Base-by-base conservation (phyloP, 257 asterid species). In the Solanum bulbocastanum region DNA sequence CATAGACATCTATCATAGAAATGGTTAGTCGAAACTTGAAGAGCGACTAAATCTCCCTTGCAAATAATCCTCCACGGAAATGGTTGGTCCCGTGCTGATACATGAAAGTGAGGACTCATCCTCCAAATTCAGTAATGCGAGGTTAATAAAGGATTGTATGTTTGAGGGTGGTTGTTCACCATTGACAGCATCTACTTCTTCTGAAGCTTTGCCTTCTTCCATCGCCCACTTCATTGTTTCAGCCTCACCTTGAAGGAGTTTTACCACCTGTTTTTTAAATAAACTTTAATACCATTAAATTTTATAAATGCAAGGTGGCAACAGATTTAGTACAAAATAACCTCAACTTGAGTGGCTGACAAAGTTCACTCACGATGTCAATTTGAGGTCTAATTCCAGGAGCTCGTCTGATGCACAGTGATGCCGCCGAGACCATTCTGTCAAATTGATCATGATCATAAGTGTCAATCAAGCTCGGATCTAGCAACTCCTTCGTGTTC, bases 41-140 rank as follows among this genome's bases (percentile, higher is more conserved):
- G 98, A 93, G 58, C 94, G 94, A 89, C 98, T 95, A 95, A 95
- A 93, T 88, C 98, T 91, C 65, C 97, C 96, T 35, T 89, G 93
- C 85, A 95, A 91, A 87, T 95, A 96, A 91, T 93, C 98, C 91
- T 96, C 98, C 39, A 95, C 98, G 0, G 98, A 94, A 83, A 93
- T 92, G 90, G 91, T 94, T 83, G 91, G 94, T 82, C 93, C 96
- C 1, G 91, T 88, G 90, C 98, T 94, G 93, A 94, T 92, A 52
- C 82, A 88, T n/a, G 98, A 95, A 60, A 86, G 92, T 9, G 95
- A 91, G 75, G 85, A 86, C 44, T 94, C 98, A 15, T 95, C 98
- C 87, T 93, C 98, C 92, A 94, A 46, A 85, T 95, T 90, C 62
- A 91, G 92, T 88, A 96, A 88, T 8, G 98, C 99, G 5, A 96